These are phyloP conservation scores for Parachaetomium inaequale DNA, from an alignment of 495 filamentous ascomycete genomes.

Conservation along the genomic window DNA sequence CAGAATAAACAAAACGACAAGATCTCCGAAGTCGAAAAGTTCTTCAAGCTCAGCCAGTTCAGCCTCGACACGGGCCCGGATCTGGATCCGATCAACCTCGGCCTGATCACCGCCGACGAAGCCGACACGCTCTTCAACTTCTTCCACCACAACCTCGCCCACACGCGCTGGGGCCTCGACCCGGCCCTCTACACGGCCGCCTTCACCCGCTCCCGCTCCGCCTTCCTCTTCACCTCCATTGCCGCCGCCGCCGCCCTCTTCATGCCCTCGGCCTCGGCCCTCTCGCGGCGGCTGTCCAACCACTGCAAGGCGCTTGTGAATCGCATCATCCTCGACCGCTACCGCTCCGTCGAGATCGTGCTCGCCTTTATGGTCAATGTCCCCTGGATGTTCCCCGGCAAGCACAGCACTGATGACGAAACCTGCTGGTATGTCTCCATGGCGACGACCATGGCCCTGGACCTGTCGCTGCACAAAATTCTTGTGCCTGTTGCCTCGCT, in stretches of 20 bases:
- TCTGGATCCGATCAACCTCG: constrained; percentile 64
- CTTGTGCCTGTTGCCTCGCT: constrained; percentile 54
- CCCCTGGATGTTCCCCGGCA: constrained; percentile 69
- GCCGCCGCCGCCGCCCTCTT: constrained; percentile 62
- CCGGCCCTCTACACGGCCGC: constrained; percentile 58
- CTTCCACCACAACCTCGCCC: constrained; percentile 66
- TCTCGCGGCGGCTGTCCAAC: constrained; percentile 59
- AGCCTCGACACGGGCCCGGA: constrained; percentile 58
- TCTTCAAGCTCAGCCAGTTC: constrained; percentile 60
- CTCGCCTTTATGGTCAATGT: constrained; percentile 74
- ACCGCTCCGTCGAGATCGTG: constrained; percentile 68
- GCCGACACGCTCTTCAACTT: constrained; percentile 60
- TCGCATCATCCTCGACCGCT: constrained; percentile 54
- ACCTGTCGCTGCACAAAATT: constrained; percentile 66
- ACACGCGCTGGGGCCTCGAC: constrained; percentile 72
- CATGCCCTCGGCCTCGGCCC: constrained; percentile 55
- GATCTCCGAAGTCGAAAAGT: constrained; percentile 41
- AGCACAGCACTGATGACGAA: constrained; percentile 65
- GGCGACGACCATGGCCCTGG: constrained; percentile 64
- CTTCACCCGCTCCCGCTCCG: constrained; percentile 63
- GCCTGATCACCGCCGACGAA: constrained; percentile 59
- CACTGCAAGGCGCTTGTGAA: constrained; percentile 63
- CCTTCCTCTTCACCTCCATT: constrained; percentile 69
- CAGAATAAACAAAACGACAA: constrained; percentile 30
- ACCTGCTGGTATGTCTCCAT: constrained; percentile 67